Evolutionary conservation across 2,329 filamentous ascomycete genomes (phyloP).

Genomic region (Ceratocystis eucalypticola): DNA sequence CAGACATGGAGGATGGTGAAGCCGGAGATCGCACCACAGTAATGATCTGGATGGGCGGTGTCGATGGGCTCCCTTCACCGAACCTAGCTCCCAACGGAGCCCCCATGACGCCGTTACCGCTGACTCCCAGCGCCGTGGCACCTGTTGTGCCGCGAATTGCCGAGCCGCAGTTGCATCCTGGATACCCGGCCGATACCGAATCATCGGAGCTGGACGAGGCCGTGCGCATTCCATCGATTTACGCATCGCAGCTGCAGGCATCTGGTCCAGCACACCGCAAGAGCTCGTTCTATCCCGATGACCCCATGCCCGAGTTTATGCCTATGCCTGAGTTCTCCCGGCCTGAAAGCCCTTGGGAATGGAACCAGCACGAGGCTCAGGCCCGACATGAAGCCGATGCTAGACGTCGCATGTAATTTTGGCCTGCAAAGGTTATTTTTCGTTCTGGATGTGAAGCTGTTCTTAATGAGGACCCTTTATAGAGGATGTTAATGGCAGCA

Average conservation of each 20-base stretch:
- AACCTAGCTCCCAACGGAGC: neutral
- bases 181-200: neutral
- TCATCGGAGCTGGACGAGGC: slow-evolving; percentile 4
- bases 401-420: neutral
- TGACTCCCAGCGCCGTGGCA: slow-evolving; percentile 6
- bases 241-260: neutral
- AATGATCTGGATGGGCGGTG: slow-evolving; percentile 18
- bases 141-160: neutral
- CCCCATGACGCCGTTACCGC: neutral
- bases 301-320: neutral
- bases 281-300: slow-evolving; percentile 11
- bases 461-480: neutral
- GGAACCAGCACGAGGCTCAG: slow-evolving; percentile 4
- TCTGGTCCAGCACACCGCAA: neutral
- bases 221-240: slow-evolving; percentile 11
- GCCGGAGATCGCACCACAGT: slow-evolving; percentile 9
- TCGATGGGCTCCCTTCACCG: slow-evolving; percentile 1
- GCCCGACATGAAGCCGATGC: neutral
- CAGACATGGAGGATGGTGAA: neutral
- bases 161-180: neutral
- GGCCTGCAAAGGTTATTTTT: neutral
- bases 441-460: neutral
- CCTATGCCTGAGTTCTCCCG: neutral
- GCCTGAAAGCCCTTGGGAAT: slow-evolving; percentile 16
- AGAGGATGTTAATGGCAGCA: neutral